Evolutionary conservation across 2,329 filamentous ascomycete species (phyloP).

Genomic region (Aspergillus pseudoviridinutans): DNA sequence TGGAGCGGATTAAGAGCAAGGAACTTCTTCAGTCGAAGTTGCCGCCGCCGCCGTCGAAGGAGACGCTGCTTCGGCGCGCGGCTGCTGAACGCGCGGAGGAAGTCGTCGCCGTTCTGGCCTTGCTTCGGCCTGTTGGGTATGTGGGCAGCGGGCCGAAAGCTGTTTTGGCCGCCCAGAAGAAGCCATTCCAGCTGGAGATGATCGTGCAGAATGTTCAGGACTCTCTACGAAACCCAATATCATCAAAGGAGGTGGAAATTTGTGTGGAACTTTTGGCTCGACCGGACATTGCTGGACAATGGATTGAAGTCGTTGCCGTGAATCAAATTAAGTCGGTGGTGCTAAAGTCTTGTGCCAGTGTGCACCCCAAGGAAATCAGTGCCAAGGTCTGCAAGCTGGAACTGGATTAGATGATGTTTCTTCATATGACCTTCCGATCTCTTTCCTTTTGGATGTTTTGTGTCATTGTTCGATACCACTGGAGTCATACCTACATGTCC

Average conservation of each 20-base stretch:
- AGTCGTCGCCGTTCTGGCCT: slow-evolving; percentile 63
- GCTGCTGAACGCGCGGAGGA: slow-evolving; percentile 67
- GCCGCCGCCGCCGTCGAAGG: slow-evolving; percentile 45
- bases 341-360: slow-evolving; percentile 39
- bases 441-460: slow-evolving; percentile 8
- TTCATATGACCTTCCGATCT: background rate
- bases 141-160: slow-evolving; percentile 29
- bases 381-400: slow-evolving; percentile 28
- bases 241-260: slow-evolving; percentile 44
- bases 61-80: slow-evolving; percentile 57
- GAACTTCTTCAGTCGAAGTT: slow-evolving; percentile 50
- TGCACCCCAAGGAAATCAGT: slow-evolving; percentile 35
- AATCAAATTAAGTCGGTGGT: slow-evolving; percentile 45
- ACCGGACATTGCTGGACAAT: slow-evolving; percentile 46
- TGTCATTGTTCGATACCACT: slow-evolving; percentile 7
- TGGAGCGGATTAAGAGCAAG: slow-evolving; percentile 73
- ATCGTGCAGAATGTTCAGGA: slow-evolving; percentile 64
- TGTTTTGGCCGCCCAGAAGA: slow-evolving; percentile 43
- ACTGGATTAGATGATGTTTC: slow-evolving; percentile 24
- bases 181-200: slow-evolving; percentile 63
- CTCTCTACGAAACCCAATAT: slow-evolving; percentile 54
- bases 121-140: slow-evolving; percentile 48
- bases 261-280: slow-evolving; percentile 47
- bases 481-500: slow-evolving; percentile 20
- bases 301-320: slow-evolving; percentile 47